Evolutionary conservation across 768 basidiomycete species (phyloP).

Genomic region (Boletus reticuloceps): DNA sequence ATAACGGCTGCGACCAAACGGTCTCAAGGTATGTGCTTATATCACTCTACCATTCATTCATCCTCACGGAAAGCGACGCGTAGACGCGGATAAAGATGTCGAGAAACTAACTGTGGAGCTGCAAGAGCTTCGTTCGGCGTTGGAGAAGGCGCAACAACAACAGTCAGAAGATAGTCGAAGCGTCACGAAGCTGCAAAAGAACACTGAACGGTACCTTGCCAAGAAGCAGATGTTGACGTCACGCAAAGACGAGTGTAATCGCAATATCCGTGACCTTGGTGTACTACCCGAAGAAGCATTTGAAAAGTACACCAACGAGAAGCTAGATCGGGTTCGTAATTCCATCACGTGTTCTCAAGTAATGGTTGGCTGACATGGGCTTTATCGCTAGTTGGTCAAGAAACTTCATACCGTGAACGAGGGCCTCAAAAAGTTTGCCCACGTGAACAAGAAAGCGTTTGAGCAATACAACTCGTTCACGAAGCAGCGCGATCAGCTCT

Average conservation of each 20-base stretch:
- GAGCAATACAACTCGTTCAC: constrained; percentile 99
- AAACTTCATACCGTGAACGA: constrained; percentile 93
- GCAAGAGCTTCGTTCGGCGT: constrained; percentile 58
- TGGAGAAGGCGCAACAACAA: constrained; percentile 78
- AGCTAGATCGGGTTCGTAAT: constrained; percentile 72
- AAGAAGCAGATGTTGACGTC: constrained; percentile 83
- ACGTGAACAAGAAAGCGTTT: constrained; percentile 99
- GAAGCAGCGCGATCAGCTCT: constrained; percentile 90
- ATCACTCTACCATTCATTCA: background rate
- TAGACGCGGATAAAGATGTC: constrained; percentile 72
- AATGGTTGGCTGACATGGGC: constrained; percentile 1
- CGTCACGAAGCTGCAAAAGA: constrained; percentile 92
- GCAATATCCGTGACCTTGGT: constrained; percentile 94
- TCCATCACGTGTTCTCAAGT: background rate
- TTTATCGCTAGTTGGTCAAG: constrained; percentile 70
- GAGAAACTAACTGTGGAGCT: constrained; percentile 60
- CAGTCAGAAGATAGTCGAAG: constrained; percentile 85
- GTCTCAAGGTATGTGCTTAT: constrained; percentile 47
- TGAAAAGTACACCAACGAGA: constrained; percentile 86
- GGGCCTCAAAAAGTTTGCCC: constrained; percentile 91
- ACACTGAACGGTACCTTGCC: constrained; percentile 89
- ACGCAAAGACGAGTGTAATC: constrained; percentile 91
- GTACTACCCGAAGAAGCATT: constrained; percentile 97
- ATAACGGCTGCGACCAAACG: constrained; percentile 65
- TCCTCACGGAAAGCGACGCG: background rate